Conservation (phyloP, 306 rosid genomes). For the Phaseolus lunatus region DNA sequence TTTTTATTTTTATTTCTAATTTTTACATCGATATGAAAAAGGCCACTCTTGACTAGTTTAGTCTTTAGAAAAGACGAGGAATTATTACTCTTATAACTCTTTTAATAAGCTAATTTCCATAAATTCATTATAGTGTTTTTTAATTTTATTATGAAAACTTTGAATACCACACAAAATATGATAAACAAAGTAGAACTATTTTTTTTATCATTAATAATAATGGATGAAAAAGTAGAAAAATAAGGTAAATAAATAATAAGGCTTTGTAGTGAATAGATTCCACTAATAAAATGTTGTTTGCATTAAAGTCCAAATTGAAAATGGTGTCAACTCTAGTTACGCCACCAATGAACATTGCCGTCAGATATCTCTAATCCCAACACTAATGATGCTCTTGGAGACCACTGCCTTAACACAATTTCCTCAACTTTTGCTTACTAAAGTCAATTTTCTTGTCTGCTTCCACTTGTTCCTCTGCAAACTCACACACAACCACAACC, state of each 20-base stretch:
- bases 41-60: neutral
- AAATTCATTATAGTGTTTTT: neutral
- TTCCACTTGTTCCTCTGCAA: neutral
- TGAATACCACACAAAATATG: neutral
- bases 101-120: neutral
- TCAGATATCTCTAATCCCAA: constrained; percentile 9
- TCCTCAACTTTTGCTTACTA: neutral
- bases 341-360: neutral
- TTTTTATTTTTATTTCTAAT: neutral
- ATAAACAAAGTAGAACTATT: neutral
- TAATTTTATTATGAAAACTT: neutral
- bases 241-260: neutral
- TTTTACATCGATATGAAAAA: neutral
- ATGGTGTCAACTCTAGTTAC: constrained; percentile 9
- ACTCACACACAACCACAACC: neutral
- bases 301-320: neutral
- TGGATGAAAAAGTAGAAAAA: neutral
- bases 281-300: neutral
- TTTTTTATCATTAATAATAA: neutral
- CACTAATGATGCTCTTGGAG: constrained; percentile 7
- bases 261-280: neutral
- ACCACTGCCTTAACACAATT: neutral
- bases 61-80: neutral
- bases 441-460: constrained; percentile 17
- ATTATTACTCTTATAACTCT: neutral